Base-by-base conservation (phyloP, 768 basidiomycete species). In the Xerocomellus intermedius region DNA sequence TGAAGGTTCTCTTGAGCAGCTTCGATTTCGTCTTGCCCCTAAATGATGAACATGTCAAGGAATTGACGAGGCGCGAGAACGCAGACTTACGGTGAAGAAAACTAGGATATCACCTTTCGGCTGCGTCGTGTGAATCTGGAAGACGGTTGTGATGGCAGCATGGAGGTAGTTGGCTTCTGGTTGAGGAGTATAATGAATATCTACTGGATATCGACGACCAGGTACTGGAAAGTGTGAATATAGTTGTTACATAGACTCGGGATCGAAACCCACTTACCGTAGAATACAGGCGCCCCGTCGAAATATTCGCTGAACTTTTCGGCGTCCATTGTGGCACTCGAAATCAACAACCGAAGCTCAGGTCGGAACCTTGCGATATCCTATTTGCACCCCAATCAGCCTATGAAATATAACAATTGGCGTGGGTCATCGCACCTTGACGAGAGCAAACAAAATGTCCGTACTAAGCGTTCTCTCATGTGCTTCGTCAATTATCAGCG, bases 101-200 rank as follows among this genome's bases (percentile, higher is more conserved):
- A 99, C 94, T 22, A 99, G 81, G 60, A 99, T 94, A 67, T 99
- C 97, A 19, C 97, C 97, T 66, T 91, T 92, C 1, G 95, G 94
- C 61, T 98, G 97, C 1, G 97, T 98, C 3, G 95, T 98, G 70
- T 99, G 97, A 37, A 98, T 98, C 71, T 99, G 97, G 75, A 99
- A 97, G 28, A 98, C 86, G 10, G 97, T 99, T 2, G 97, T 99
- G 69, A 99, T 96, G 38, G 97, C 92, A 19, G 97, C 97, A 67
- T 98, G 95, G 22, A 98, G 85, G 67, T 98, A 99, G 70, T 98
- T 98, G 42, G 97, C 97, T 77, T 99, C 97, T 8, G 97, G 97
- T 70, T 98, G 97, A 21, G 96, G 95, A 10, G 97, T 99, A 72
- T 98, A 99, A 69, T 96, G 94, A 53, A 98, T 94, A 67, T 98